A percentile compares a stretch with the other conserved stretches of the same genome.
phyloP scores from a whole-genome alignment of 371 early-diverging fungal species.

The Synchytrium microbalum region DNA sequence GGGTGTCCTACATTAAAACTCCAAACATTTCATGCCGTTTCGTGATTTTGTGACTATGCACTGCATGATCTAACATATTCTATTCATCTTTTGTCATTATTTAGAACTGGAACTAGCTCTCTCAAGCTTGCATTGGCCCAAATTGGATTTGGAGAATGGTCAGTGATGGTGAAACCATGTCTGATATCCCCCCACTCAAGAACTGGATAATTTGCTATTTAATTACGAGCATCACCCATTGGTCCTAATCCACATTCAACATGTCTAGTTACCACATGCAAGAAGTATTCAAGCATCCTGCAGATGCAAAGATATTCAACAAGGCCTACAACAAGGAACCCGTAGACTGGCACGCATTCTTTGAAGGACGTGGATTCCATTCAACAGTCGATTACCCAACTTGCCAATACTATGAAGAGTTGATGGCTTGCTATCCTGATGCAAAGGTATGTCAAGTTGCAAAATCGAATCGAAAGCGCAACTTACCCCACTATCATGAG shows the following conservation, averaged over 20 bases:
- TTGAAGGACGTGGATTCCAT: neutral
- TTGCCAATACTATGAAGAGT: neutral
- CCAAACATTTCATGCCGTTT: too few relatives aligned
- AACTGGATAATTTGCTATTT: neutral
- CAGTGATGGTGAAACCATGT: neutral
- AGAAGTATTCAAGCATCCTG: neutral
- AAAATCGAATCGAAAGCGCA: too few relatives aligned
- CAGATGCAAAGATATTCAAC: neutral
- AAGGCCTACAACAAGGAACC: neutral
- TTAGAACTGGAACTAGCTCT: constrained; percentile 2
- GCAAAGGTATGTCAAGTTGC: too few relatives aligned
- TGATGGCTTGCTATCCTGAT: neutral
- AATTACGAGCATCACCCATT: too few relatives aligned
- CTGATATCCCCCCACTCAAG: neutral
- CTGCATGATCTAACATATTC: neutral
- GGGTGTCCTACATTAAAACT: too few relatives aligned
- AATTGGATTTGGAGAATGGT: constrained; percentile 1
- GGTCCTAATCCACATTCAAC: too few relatives aligned
- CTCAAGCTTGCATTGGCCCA: neutral
- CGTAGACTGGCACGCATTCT: neutral
- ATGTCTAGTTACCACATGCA: neutral
- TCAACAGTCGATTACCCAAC: neutral
- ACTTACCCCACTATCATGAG: too few relatives aligned
- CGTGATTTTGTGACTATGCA: too few relatives aligned
- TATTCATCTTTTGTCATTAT: neutral